These are phyloP conservation scores for Sorghum bicolor DNA, from an alignment of 176 grass and related monocot genomes.

Conservation along the genomic window Sorghum_bicolor_NCBIv3 NC_012872.2:59323501-59324000, in stretches of 20 bases:
- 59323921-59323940: conserved; percentile 41
- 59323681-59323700: neutral
- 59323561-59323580: neutral
- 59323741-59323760: too few species aligned
- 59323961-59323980: conserved; percentile 47
- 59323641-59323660: neutral
- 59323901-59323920: conserved; percentile 24
- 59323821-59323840: neutral
- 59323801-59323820: neutral
- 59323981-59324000: conserved; percentile 29
- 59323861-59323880: neutral
- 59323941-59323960: neutral
- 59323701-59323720: neutral
- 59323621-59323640: neutral
- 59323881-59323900: neutral
- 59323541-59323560: neutral
- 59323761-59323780: neutral
- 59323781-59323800: neutral
- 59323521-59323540: neutral
- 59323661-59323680: neutral
- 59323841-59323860: conserved; percentile 33
- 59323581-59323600: neutral
- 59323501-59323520: neutral
- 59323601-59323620: neutral
- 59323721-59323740: too few species aligned